phyloP scores from a whole-genome alignment of 176 grass and related monocot species.

The Raddia guianensis region DNA sequence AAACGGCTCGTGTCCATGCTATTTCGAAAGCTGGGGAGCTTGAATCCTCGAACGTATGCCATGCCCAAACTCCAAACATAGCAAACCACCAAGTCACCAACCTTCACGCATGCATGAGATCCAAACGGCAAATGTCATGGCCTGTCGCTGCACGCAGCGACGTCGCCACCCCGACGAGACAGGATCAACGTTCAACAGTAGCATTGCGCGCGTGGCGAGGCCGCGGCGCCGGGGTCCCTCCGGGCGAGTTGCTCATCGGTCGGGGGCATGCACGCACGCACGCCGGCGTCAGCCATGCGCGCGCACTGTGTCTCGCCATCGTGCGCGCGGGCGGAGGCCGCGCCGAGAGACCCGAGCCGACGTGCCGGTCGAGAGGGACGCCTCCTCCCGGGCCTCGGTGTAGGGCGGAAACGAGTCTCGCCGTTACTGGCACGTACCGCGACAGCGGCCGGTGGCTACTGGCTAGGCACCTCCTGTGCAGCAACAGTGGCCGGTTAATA shows the following conservation, averaged over 20 bases:
- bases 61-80: background rate
- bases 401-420: background rate
- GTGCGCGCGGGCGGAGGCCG: constrained; percentile 15
- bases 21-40: background rate
- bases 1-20: background rate
- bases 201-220: background rate
- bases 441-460: background rate
- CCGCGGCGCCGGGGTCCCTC: too few relatives aligned
- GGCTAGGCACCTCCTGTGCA: background rate
- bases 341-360: background rate
- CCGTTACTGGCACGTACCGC: constrained; percentile 4
- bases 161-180: background rate
- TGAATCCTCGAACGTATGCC: background rate
- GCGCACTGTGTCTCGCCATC: background rate
- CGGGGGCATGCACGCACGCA: constrained; percentile 29
- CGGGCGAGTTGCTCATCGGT: background rate
- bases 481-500: background rate
- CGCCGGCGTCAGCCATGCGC: background rate
- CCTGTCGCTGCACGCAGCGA: background rate
- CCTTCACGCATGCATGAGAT: background rate
- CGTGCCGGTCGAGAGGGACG: background rate
- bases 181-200: background rate
- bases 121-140: background rate
- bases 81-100: background rate
- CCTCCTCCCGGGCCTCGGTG: background rate